Base-by-base conservation (phyloP, 306 rosid genomes). In the Erythrophleum fordii region DNA sequence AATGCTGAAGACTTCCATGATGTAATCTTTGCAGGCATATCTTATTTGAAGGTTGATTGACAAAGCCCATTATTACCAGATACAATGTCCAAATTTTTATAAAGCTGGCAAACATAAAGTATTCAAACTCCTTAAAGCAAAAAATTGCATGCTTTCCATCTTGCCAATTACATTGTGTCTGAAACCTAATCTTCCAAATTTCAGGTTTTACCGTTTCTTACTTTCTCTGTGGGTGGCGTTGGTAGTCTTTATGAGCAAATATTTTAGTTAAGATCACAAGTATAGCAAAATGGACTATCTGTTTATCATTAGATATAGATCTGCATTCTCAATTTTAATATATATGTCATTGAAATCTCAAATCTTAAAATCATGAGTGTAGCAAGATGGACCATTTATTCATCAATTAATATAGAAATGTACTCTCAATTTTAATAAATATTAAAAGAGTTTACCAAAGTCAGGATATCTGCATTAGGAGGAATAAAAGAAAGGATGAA, bases 401-500 rank as follows among this genome's bases (percentile, higher is more conserved):
- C 13, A 55, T 55, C 61, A 55, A 0, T 55, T n/a, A 7, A 55
- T 55, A 55, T n/a, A 55, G 25, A n/a, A 52, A 17, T 14, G 8
- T 49, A 49, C 16, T 17, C 1, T 0, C 52, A 16, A 49, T 49
- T 12, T 49, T 5, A 16, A 48, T 41, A n/a, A 61, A 69, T 22
- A 49, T 22, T 31, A 35, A 46, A 22, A 11, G 23, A 41, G 20
- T 56, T 48, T 46, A 46, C 8, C 71, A 72, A 83, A 44, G 80
- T 41, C 58, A 77, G 72, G 22, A 66, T 35, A 78, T 66, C 28
- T 37, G 45, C 59, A 62, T 51, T 28, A 53, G 26, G 39, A 46
- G 39, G 49, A 65, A 31, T n/a, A 41, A 75, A 48, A 61, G n/a
- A 83, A 65, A 41, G 46, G 31, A 71, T 41, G 72, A 64, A 37